Evolutionary conservation across 306 rosid genomes (phyloP).

Genomic region (Quercus robur): DNA sequence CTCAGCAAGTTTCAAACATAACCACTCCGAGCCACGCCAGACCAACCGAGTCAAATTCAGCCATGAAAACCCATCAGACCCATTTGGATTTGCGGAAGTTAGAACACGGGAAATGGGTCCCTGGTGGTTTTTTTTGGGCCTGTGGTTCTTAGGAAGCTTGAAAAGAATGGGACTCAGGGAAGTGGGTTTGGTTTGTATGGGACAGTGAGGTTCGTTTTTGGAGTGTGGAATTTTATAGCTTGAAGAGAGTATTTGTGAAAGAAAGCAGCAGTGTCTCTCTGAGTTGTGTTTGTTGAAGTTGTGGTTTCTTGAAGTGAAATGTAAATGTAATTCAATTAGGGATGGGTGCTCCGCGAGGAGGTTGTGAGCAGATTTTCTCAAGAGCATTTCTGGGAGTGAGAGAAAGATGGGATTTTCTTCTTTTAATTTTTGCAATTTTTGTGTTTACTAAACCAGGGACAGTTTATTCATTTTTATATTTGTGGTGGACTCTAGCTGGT

Average conservation of each 20-base stretch:
- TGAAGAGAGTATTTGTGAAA: not conserved
- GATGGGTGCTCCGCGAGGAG: too few species aligned
- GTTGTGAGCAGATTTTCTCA: too few species aligned
- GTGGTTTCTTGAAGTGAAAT: too few species aligned
- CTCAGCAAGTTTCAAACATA: conserved; percentile 61
- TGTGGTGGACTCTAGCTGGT: too few species aligned
- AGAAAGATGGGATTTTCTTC: too few species aligned
- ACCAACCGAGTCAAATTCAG: conserved; percentile 39
- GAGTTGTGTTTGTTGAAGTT: not conserved
- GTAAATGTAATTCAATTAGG: too few species aligned
- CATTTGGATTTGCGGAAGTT: conserved; percentile 49
- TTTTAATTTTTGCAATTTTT: too few species aligned
- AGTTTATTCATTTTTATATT: too few species aligned
- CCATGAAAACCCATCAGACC: conserved; percentile 57
- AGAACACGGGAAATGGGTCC: conserved; percentile 50
- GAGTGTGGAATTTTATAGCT: not conserved
- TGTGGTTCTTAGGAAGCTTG: conserved; percentile 26
- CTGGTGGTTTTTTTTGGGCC: conserved; percentile 27
- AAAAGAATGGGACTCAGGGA: conserved; percentile 35
- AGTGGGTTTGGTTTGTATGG: conserved; percentile 47
- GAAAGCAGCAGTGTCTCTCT: not conserved
- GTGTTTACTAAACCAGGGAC: too few species aligned
- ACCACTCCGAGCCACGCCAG: conserved; percentile 55
- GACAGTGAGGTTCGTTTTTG: conserved; percentile 40
- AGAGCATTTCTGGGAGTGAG: too few species aligned